These are phyloP conservation scores for Boletus sp. DNA, from an alignment of 768 basidiomycete genomes.

Conservation along the genomic window DNA sequence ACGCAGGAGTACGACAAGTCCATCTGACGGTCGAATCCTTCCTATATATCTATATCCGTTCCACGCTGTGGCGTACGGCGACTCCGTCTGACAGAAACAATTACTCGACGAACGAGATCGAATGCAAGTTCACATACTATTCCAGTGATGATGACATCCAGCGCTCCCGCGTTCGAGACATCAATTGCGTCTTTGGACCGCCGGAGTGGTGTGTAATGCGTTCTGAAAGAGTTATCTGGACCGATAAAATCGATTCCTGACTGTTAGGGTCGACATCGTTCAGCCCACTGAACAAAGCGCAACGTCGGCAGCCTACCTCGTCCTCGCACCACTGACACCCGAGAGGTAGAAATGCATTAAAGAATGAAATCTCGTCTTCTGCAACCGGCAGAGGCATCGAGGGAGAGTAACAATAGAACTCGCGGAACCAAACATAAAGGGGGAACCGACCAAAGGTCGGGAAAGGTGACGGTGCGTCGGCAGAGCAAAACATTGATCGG, in stretches of 20 bases:
- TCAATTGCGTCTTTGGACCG: conserved; percentile 13
- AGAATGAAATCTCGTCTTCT: conserved; percentile 34
- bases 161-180: conserved; percentile 18
- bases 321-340: conserved; percentile 34
- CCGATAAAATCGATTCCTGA: conserved; percentile 32
- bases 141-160: conserved; percentile 53
- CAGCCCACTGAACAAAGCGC: background rate
- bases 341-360: conserved; percentile 47
- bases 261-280: conserved; percentile 8
- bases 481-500: conserved; percentile 33
- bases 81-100: conserved; percentile 39
- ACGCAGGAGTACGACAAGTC: conserved; percentile 51
- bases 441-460: conserved; percentile 40
- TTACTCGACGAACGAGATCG: background rate
- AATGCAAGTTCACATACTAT: conserved; percentile 34
- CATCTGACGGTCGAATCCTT: conserved; percentile 56
- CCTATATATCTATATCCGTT: conserved; percentile 54
- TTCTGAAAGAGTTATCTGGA: conserved; percentile 33
- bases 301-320: conserved; percentile 19
- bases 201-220: conserved; percentile 38
- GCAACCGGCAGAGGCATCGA: conserved; percentile 34
- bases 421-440: conserved; percentile 46
- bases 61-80: conserved; percentile 50
- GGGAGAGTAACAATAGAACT: conserved; percentile 42
- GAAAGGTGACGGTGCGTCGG: conserved; percentile 34